These are phyloP conservation scores for Aspergillus sp. DNA, from an alignment of 2,329 filamentous ascomycete genomes.

Conservation along the genomic window DNA sequence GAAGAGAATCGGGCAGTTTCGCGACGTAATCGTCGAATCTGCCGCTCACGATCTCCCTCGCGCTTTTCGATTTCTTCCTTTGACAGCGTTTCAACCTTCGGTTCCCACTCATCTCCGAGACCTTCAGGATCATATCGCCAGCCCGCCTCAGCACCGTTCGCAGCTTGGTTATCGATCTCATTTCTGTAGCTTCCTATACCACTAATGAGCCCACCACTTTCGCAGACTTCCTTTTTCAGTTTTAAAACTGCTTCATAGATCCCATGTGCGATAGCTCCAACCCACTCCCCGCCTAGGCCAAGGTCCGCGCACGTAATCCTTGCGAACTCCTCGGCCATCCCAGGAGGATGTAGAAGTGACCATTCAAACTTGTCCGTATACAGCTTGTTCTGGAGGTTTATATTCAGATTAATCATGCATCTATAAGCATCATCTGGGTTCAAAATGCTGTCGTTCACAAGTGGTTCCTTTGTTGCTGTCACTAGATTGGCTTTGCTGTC, in stretches of 20 bases:
- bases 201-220: slow-evolving; percentile 81
- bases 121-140: slow-evolving; percentile 96
- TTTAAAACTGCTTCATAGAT: slow-evolving; percentile 94
- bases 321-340: slow-evolving; percentile 88
- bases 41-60: slow-evolving; percentile 88
- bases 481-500: slow-evolving; percentile 46
- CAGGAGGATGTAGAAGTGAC: slow-evolving; percentile 88
- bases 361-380: slow-evolving; percentile 98
- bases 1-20: slow-evolving; percentile 93
- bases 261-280: slow-evolving; percentile 88
- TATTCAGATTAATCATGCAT: slow-evolving; percentile 85
- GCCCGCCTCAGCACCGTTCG: slow-evolving; percentile 77
- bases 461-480: slow-evolving; percentile 33
- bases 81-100: slow-evolving; percentile 75
- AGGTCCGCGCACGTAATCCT: slow-evolving; percentile 90
- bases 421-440: slow-evolving; percentile 95
- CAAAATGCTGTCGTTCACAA: slow-evolving; percentile 67
- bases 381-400: slow-evolving; percentile 85
- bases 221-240: slow-evolving; percentile 93
- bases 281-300: slow-evolving; percentile 87
- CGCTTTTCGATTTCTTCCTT: slow-evolving; percentile 98
- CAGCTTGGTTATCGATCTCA: slow-evolving; percentile 86
- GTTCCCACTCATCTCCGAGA: slow-evolving; percentile 80
- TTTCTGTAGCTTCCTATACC: slow-evolving; percentile 65
- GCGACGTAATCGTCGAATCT: slow-evolving; percentile 79